Evolutionary conservation across 73 alveolate species (phyloP).

Genomic region (Paramecium bursaria): DNA sequence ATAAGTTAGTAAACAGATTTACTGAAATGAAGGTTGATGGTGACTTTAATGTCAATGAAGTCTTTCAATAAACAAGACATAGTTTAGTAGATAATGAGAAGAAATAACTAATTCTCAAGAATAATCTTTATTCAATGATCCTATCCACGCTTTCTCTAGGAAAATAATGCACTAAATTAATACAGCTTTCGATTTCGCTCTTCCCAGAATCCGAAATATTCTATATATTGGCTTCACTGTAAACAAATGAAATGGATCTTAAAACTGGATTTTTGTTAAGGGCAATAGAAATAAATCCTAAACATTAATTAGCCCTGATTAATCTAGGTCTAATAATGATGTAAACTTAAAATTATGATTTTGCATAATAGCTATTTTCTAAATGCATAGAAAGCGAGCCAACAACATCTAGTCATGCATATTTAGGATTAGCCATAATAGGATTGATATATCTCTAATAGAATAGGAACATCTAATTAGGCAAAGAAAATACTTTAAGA

Average conservation of each 20-base stretch:
- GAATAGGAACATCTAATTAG: not conserved
- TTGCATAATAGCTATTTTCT: slow-evolving; percentile 2
- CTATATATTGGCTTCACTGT: slow-evolving; percentile 9
- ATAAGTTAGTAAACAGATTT: not conserved
- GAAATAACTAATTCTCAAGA: slow-evolving; percentile 19
- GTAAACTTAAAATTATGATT: not conserved
- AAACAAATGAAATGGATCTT: not conserved
- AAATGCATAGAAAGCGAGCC: slow-evolving; percentile 53
- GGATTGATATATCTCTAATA: slow-evolving; percentile 2
- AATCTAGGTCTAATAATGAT: slow-evolving; percentile 1
- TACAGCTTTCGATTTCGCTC: slow-evolving; percentile 6
- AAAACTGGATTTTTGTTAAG: not conserved
- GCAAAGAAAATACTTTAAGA: not conserved
- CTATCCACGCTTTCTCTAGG: not conserved
- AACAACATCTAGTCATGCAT: slow-evolving; percentile 42
- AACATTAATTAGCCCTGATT: slow-evolving; percentile 8
- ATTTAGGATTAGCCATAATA: slow-evolving; percentile 36
- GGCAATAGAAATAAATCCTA: slow-evolving; percentile 45
- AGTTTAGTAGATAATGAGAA: slow-evolving; percentile 9
- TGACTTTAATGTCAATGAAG: slow-evolving; percentile 29
- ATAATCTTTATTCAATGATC: slow-evolving; percentile 11
- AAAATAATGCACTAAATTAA: not conserved
- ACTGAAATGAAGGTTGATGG: not conserved
- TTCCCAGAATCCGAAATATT: slow-evolving; percentile 41
- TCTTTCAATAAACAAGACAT: slow-evolving; percentile 17